Evolutionary conservation across 2,329 filamentous ascomycete genomes (phyloP).

Genomic region (Xylariaceae sp.): DNA sequence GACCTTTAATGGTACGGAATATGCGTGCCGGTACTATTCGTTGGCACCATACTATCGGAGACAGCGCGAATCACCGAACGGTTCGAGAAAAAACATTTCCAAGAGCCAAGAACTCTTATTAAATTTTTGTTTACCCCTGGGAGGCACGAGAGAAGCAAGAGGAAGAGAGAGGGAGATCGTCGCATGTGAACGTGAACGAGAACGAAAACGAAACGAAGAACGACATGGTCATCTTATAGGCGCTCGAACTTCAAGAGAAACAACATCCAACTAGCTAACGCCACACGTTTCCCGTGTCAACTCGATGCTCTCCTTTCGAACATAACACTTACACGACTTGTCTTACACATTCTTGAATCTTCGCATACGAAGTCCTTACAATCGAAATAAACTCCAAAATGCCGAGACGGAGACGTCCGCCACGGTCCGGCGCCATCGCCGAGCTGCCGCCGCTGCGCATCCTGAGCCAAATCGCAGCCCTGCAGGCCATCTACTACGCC

Average conservation of each 20-base stretch:
- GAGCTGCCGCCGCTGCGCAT: conserved; percentile 58
- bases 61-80: background rate
- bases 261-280: background rate
- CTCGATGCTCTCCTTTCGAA: background rate
- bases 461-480: conserved; percentile 51
- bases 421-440: conserved; percentile 54
- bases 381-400: conserved; percentile 26
- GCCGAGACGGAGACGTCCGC: conserved; percentile 53
- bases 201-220: background rate
- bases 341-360: too few species aligned
- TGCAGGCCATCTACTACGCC: conserved; percentile 54
- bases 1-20: background rate
- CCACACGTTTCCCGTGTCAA: conserved; percentile 11
- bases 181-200: too few species aligned
- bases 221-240: conserved; percentile 25
- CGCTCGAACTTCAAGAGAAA: background rate
- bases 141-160: too few species aligned
- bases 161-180: too few species aligned
- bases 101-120: background rate
- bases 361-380: background rate
- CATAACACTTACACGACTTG: background rate
- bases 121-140: background rate
- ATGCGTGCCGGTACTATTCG: too few species aligned
- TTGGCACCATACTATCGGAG: background rate
- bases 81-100: background rate